Percentiles rank a stretch among this genome's conserved stretches.
Evolutionary conservation across 2,329 filamentous ascomycete species (phyloP).

Genomic region (Fusarium sp.): DNA sequence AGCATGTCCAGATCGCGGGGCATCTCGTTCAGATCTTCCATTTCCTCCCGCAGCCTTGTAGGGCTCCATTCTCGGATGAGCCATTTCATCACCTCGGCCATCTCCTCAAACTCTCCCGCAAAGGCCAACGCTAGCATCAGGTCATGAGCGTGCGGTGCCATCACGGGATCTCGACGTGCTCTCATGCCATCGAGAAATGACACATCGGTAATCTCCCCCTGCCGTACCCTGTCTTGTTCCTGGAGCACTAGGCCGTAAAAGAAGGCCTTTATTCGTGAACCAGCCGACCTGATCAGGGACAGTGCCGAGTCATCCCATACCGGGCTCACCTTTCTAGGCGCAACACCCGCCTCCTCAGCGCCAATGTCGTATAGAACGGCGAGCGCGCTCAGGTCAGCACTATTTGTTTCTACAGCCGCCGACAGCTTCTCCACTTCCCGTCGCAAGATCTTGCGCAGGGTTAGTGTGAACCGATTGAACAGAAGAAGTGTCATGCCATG

Average conservation of each 20-base stretch:
- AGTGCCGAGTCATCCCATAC: conserved; percentile 12
- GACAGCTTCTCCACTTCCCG: conserved; percentile 41
- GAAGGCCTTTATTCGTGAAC: conserved; percentile 42
- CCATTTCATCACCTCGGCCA: conserved; percentile 70
- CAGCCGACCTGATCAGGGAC: conserved; percentile 34
- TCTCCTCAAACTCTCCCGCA: conserved; percentile 68
- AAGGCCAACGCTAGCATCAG: conserved; percentile 74
- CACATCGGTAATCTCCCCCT: conserved; percentile 37
- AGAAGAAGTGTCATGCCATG: conserved; percentile 39
- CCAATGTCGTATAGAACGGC: conserved; percentile 29
- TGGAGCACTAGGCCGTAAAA: conserved; percentile 42
- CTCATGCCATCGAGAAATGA: conserved; percentile 49
- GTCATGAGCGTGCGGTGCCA: conserved; percentile 59
- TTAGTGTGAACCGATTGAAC: conserved; percentile 41
- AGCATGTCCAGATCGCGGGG: conserved; percentile 49
- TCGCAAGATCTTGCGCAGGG: conserved; percentile 42
- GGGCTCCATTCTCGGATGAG: conserved; percentile 61
- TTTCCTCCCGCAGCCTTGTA: conserved; percentile 49
- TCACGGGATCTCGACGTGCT: conserved; percentile 48
- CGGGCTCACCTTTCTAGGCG: conserved; percentile 8
- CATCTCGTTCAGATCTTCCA: conserved; percentile 50
- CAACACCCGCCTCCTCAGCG: conserved; percentile 17
- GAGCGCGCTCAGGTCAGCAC: conserved; percentile 22
- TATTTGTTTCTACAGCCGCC: conserved; percentile 24
- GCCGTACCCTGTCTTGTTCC: conserved; percentile 38